Percentiles rank a stretch among this genome's conserved stretches.
Conservation (phyloP, 345 rosid genomes). For the Arabis hirsuta region DNA sequence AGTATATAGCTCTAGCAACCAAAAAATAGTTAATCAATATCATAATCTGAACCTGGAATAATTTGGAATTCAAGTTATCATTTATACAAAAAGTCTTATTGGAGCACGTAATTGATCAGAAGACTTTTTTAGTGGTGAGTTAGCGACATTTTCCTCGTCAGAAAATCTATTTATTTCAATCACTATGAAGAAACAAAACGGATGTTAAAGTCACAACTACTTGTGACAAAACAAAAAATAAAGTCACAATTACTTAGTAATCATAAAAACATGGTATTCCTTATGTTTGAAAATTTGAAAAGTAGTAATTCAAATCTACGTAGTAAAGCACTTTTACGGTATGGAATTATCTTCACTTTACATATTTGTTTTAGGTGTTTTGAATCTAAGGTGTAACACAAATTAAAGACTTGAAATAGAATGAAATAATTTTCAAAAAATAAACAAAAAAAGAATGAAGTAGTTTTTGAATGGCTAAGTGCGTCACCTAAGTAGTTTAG, state of each 20-base stretch:
- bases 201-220: background rate
- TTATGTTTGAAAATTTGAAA: slow-evolving; percentile 1
- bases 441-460: no score
- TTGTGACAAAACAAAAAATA: background rate
- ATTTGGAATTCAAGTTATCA: background rate
- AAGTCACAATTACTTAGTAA: background rate
- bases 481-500: no score
- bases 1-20: background rate
- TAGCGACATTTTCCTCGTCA: slow-evolving; percentile 3
- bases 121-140: slow-evolving; percentile 5
- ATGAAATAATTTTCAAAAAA: background rate
- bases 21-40: background rate
- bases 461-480: background rate
- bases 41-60: background rate
- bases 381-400: background rate
- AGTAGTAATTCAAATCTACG: background rate
- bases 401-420: background rate
- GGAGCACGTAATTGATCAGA: slow-evolving; percentile 20
- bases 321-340: background rate
- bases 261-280: background rate
- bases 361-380: background rate
- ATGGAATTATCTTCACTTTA: background rate
- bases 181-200: background rate
- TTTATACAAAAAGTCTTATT: slow-evolving; percentile 9
- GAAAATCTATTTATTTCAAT: slow-evolving; percentile 8